A percentile compares a stretch with the other conserved stretches of the same genome.
Evolutionary conservation across 2,329 filamentous ascomycete genomes (phyloP).

Genomic region (Neonectria punicea): DNA sequence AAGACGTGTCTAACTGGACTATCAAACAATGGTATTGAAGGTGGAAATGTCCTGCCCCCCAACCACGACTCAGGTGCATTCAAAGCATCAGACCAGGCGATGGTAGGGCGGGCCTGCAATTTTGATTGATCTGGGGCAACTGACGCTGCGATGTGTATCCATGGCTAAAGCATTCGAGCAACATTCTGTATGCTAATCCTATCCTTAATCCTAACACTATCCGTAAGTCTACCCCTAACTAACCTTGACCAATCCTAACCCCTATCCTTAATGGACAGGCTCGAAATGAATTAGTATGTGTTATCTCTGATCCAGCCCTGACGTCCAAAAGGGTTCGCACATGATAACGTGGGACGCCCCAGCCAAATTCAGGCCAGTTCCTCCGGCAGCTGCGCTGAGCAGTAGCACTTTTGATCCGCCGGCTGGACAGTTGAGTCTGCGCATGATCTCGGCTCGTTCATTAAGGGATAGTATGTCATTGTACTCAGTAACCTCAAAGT

Average conservation of each 20-base stretch:
- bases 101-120: slow-evolving; percentile 76
- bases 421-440: too few species aligned
- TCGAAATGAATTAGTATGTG: too few species aligned
- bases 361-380: neutral
- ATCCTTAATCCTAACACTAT: too few species aligned
- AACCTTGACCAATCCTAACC: too few species aligned
- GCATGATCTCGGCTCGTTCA: neutral
- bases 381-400: neutral
- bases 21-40: slow-evolving; percentile 17
- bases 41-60: slow-evolving; percentile 57
- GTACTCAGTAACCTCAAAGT: neutral
- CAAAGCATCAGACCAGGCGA: slow-evolving; percentile 53
- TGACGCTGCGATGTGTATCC: slow-evolving; percentile 73
- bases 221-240: too few species aligned
- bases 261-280: too few species aligned
- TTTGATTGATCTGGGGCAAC: slow-evolving; percentile 80
- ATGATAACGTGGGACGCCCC: too few species aligned
- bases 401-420: neutral
- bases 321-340: too few species aligned
- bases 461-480: neutral
- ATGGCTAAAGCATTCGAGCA: slow-evolving; percentile 74
- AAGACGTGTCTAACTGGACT: too few species aligned
- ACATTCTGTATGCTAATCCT: slow-evolving; percentile 50
- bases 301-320: too few species aligned
- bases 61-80: slow-evolving; percentile 46